Evolutionary conservation across 2,329 filamentous ascomycete species (phyloP).

Genomic region (Fusarium sp.): DNA sequence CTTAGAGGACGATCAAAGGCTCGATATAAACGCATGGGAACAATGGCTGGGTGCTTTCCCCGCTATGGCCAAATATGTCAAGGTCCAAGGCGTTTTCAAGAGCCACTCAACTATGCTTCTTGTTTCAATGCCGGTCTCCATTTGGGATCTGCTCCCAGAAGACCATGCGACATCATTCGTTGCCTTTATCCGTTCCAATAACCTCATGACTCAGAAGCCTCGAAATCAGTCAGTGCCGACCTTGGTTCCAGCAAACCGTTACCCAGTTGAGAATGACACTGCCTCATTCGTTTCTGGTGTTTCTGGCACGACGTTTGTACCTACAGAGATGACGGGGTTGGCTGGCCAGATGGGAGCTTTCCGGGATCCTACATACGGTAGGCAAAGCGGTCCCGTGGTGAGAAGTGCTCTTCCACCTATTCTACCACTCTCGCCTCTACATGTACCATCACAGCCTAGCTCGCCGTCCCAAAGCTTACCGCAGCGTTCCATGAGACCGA

Average conservation of each 20-base stretch:
- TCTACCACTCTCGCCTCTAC: conserved; percentile 42
- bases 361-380: conserved; percentile 38
- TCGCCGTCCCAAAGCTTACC: conserved; percentile 41
- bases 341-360: conserved; percentile 41
- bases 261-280: conserved; percentile 45
- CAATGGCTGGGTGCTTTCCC: conserved; percentile 69
- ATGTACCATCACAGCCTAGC: conserved; percentile 34
- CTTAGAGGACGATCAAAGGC: conserved; percentile 67
- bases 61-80: conserved; percentile 70
- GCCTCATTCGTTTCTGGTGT: conserved; percentile 52
- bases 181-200: conserved; percentile 71
- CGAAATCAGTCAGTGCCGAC: conserved; percentile 41
- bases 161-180: conserved; percentile 70
- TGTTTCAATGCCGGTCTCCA: conserved; percentile 69
- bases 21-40: conserved; percentile 71
- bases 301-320: conserved; percentile 53
- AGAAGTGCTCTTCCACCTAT: conserved; percentile 30
- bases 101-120: conserved; percentile 71
- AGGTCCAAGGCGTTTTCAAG: conserved; percentile 72
- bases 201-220: conserved; percentile 58
- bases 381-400: conserved; percentile 22
- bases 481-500: conserved; percentile 38
- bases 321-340: conserved; percentile 47
- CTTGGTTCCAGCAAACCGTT: conserved; percentile 42
- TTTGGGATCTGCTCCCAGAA: conserved; percentile 72